These are phyloP conservation scores for Cochlearia excelsa DNA, from an alignment of 345 rosid species.

Conservation along the genomic window DNA sequence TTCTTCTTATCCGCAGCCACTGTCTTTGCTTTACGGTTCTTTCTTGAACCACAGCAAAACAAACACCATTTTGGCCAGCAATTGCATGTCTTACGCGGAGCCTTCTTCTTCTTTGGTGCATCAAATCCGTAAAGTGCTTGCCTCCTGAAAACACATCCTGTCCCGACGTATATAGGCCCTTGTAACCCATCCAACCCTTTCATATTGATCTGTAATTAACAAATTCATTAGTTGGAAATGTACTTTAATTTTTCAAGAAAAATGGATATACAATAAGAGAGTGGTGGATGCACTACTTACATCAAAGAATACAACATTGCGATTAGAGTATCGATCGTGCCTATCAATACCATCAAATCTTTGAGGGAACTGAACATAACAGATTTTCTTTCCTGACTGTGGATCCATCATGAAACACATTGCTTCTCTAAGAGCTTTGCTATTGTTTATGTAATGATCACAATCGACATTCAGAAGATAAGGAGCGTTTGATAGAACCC, in stretches of 20 bases:
- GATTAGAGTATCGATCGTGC: constrained; percentile 94
- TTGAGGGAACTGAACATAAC: constrained; percentile 99
- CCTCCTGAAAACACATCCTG: constrained; percentile 97
- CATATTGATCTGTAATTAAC: constrained; percentile 80
- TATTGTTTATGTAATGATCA: constrained; percentile 94
- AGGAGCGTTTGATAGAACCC: constrained; percentile 95
- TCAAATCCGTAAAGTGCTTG: constrained; percentile 89
- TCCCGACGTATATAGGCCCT: constrained; percentile 98
- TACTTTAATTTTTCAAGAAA: neutral
- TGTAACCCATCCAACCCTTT: constrained; percentile 95
- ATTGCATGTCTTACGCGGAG: constrained; percentile 86
- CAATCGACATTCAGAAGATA: constrained; percentile 92
- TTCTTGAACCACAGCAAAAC: constrained; percentile 67
- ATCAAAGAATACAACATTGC: constrained; percentile 95
- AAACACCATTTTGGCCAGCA: constrained; percentile 99
- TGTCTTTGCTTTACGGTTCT: constrained; percentile 65
- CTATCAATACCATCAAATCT: constrained; percentile 98
- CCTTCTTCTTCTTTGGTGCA: constrained; percentile 87
- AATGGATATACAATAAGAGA: constrained; percentile 3
- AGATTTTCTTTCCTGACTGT: constrained; percentile 81
- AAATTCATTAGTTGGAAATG: constrained; percentile 5
- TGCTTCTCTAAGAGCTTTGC: constrained; percentile 95
- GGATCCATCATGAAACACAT: constrained; percentile 99
- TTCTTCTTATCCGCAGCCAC: constrained; percentile 56
- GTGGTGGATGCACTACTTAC: constrained; percentile 45